These are phyloP conservation scores for Phytophthora fragariae DNA, from an alignment of 352 stramenopile genomes.

Conservation along the genomic window DNA sequence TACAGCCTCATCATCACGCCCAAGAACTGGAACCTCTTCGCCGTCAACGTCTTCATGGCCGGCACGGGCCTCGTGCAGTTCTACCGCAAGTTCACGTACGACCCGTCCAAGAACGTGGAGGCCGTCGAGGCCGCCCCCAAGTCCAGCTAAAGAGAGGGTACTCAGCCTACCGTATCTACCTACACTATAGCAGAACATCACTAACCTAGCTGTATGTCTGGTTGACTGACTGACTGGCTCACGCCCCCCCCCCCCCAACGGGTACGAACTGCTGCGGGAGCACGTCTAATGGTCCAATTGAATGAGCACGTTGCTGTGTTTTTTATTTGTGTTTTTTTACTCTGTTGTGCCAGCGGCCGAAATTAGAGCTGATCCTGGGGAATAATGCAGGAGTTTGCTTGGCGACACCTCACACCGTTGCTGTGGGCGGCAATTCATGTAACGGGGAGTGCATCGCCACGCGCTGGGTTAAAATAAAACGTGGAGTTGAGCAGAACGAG, in stretches of 20 bases:
- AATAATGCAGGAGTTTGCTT: background rate
- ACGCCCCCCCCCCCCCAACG: background rate
- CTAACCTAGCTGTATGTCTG: background rate
- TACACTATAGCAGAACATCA: background rate
- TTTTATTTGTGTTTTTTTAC: background rate
- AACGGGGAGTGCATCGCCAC: slow-evolving; percentile 12
- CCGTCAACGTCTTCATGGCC: slow-evolving; percentile 90
- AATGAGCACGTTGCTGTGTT: background rate
- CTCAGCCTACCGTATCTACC: slow-evolving; percentile 5
- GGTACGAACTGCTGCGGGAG: slow-evolving; percentile 4
- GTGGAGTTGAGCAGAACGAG: background rate
- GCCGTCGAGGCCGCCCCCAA: slow-evolving; percentile 7
- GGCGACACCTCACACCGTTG: background rate
- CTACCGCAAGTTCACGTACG: slow-evolving; percentile 80
- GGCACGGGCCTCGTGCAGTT: slow-evolving; percentile 83
- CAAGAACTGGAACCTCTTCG: slow-evolving; percentile 92
- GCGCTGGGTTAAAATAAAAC: slow-evolving; percentile 3
- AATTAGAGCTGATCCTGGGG: background rate
- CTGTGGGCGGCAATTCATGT: background rate
- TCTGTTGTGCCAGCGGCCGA: background rate
- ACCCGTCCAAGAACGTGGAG: slow-evolving; percentile 16
- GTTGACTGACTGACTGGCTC: background rate
- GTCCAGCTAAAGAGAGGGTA: slow-evolving; percentile 20
- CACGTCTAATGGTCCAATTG: slow-evolving; percentile 18
- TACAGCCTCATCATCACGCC: slow-evolving; percentile 90